phyloP scores from a whole-genome alignment of 2,329 filamentous ascomycete species.

The Penicillium brasilianum region DNA sequence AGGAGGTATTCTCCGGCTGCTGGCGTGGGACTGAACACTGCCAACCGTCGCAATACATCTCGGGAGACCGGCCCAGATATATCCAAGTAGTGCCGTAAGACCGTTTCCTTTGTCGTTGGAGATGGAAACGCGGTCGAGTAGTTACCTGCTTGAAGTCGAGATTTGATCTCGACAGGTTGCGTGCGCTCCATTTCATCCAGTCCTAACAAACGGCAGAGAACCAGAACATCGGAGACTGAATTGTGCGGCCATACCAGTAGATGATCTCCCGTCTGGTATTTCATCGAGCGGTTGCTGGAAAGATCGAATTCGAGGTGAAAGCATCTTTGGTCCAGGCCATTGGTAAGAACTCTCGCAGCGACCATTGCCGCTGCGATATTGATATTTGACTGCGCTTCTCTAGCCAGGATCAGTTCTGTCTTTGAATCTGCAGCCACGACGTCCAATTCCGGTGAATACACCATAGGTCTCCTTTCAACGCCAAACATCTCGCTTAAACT shows the following conservation, averaged over 20 bases:
- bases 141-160: conserved; percentile 1
- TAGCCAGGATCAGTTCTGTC: conserved; percentile 1
- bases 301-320: not conserved
- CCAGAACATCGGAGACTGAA: conserved; percentile 1
- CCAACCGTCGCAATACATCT: not conserved
- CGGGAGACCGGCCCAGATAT: not conserved
- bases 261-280: conserved; percentile 7
- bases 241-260: conserved; percentile 7
- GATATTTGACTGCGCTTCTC: not conserved
- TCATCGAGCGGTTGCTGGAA: not conserved
- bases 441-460: not conserved
- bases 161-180: not conserved
- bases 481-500: not conserved
- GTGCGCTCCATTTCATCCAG: conserved; percentile 1
- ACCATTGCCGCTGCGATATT: not conserved
- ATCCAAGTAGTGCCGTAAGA: conserved; percentile 1
- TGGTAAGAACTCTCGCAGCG: not conserved
- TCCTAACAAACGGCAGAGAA: not conserved
- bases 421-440: not conserved
- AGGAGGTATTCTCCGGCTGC: conserved; percentile 1
- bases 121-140: not conserved
- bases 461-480: not conserved
- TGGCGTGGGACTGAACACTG: not conserved
- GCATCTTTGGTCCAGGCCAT: not conserved
- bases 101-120: not conserved